Evolutionary conservation across 106 monocot species (phyloP).

Genomic region (Allium cepa): DNA sequence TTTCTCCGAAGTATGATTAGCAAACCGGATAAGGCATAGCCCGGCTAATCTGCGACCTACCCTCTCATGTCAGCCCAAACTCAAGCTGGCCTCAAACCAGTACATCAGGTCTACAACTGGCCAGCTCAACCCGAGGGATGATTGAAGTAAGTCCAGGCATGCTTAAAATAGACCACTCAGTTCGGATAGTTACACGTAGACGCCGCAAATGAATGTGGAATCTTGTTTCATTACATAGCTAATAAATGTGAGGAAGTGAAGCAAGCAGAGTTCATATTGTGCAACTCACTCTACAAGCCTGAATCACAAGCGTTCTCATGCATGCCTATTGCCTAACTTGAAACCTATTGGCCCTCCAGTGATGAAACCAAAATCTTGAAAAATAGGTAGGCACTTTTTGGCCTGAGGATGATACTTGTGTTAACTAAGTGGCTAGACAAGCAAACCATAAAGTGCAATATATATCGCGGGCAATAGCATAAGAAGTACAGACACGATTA

Average conservation of each 20-base stretch:
- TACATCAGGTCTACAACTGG: neutral
- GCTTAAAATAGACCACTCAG: conserved; percentile 4
- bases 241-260: neutral
- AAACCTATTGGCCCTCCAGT: conserved; percentile 25
- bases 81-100: neutral
- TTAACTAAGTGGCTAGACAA: conserved; percentile 15
- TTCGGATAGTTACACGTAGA: conserved; percentile 14
- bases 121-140: neutral
- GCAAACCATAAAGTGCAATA: conserved; percentile 5
- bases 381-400: conserved; percentile 21
- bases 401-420: conserved; percentile 18
- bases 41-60: neutral
- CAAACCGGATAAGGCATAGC: too few relatives aligned
- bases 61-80: neutral
- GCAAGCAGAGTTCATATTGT: conserved; percentile 18
- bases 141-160: conserved; percentile 10
- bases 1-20: too few relatives aligned
- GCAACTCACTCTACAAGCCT: conserved; percentile 36
- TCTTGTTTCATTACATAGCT: neutral
- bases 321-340: conserved; percentile 3
- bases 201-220: neutral
- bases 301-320: conserved; percentile 12
- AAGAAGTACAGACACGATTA: too few relatives aligned
- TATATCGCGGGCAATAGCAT: neutral
- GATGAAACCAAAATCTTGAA: neutral